These are phyloP conservation scores for Prunus mongolica DNA, from an alignment of 306 rosid genomes.

Conservation along the genomic window DNA sequence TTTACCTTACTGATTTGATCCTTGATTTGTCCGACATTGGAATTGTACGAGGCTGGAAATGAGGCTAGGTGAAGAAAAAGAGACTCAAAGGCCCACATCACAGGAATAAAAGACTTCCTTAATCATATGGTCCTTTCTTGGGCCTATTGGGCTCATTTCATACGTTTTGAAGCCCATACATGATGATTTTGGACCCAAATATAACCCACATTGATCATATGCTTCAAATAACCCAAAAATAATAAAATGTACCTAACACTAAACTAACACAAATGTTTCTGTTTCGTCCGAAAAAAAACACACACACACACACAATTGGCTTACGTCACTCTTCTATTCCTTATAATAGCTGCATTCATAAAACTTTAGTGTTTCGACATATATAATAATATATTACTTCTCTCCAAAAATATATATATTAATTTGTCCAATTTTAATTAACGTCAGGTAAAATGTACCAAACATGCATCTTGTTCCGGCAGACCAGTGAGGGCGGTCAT, in stretches of 20 bases:
- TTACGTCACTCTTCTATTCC: not conserved
- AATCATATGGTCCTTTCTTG: not conserved
- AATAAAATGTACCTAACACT: no score
- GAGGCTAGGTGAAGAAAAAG: not conserved
- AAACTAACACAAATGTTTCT: no score
- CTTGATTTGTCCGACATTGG: not conserved
- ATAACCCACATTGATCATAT: no score
- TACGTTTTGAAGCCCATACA: no score
- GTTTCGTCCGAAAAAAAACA: no score
- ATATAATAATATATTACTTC: not conserved
- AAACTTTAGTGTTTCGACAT: not conserved
- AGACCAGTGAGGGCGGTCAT: constrained; percentile 34
- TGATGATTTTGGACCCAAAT: no score
- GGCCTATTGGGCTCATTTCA: not conserved
- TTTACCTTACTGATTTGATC: not conserved
- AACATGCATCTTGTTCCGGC: constrained; percentile 31
- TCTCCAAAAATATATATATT: not conserved
- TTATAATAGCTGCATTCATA: no score
- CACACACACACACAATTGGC: not conserved
- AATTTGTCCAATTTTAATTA: not conserved
- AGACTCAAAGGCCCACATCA: not conserved
- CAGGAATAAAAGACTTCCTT: no score
- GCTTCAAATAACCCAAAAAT: no score
- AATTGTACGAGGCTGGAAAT: not conserved
- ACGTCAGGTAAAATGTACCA: constrained; percentile 28